Conservation (phyloP, 495 filamentous ascomycete genomes). For the Halenospora varia region DNA sequence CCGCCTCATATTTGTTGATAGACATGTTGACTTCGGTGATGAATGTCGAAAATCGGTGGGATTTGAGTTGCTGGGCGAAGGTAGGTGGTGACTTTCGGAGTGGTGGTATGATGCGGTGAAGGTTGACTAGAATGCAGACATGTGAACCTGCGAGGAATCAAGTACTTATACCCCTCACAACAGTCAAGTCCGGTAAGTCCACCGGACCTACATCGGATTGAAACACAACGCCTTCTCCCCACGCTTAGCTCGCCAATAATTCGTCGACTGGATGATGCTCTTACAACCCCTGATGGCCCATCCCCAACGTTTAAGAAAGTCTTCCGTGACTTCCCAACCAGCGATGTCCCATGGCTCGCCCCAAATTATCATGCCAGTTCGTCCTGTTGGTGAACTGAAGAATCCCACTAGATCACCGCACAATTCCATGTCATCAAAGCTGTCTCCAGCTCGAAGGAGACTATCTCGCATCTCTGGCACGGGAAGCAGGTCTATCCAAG, state of each 20-base stretch:
- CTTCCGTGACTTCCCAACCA: constrained; percentile 24
- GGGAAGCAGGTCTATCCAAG: constrained; percentile 24
- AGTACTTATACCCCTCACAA: not conserved
- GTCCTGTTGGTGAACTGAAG: not conserved
- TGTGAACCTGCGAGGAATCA: not conserved
- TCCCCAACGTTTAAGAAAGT: constrained; percentile 21
- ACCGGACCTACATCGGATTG: not conserved
- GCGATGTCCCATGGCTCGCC: constrained; percentile 21
- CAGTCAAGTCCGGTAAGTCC: too few species aligned
- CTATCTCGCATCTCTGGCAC: constrained; percentile 25
- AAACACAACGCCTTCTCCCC: constrained; percentile 22
- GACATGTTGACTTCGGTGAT: constrained; percentile 25
- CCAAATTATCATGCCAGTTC: constrained; percentile 21
- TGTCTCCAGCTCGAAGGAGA: constrained; percentile 11
- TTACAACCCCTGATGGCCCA: constrained; percentile 22
- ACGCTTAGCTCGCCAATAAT: constrained; percentile 20
- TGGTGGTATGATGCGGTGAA: too few species aligned
- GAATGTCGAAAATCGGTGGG: too few species aligned
- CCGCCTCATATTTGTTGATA: constrained; percentile 1
- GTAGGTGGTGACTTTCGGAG: too few species aligned
- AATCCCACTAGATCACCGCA: constrained; percentile 15
- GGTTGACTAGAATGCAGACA: too few species aligned
- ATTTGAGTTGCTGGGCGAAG: not conserved
- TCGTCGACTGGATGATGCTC: constrained; percentile 20
- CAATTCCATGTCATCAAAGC: constrained; percentile 11